These are phyloP conservation scores for Penicillium robsamsonii DNA, from an alignment of 495 filamentous ascomycete genomes.

Conservation along the genomic window DNA sequence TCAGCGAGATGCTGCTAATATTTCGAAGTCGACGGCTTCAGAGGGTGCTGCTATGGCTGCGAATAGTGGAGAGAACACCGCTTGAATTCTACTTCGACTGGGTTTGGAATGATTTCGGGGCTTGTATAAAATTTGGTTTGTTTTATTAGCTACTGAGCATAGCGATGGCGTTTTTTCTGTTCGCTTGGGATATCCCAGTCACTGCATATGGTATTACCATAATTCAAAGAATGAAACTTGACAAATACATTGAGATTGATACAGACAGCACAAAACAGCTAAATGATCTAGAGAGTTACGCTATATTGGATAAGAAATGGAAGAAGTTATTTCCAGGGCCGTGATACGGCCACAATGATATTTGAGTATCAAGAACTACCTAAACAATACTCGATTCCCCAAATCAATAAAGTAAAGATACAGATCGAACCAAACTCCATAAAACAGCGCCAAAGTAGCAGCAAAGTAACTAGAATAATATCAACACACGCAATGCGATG, in stretches of 20 bases:
- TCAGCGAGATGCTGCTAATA: slow-evolving; percentile 33
- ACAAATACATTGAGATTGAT: background rate
- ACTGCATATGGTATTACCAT: background rate
- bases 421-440: slow-evolving; percentile 10
- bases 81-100: background rate
- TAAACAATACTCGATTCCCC: slow-evolving; percentile 9
- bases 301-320: background rate
- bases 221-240: background rate
- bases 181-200: background rate
- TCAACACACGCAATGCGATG: slow-evolving; percentile 6
- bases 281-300: background rate
- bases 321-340: slow-evolving; percentile 2
- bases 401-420: slow-evolving; percentile 12
- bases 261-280: background rate
- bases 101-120: background rate
- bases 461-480: background rate
- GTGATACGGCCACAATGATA: slow-evolving; percentile 5
- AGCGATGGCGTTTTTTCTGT: slow-evolving; percentile 50
- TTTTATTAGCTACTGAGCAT: slow-evolving; percentile 32
- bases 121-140: background rate
- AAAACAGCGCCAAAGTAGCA: slow-evolving; percentile 5
- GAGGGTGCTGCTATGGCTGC: slow-evolving; percentile 36
- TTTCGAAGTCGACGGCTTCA: slow-evolving; percentile 28
- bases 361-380: slow-evolving; percentile 8
- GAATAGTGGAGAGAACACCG: slow-evolving; percentile 2